Percentiles rank a stretch among this genome's conserved stretches.
Conservation (phyloP, 768 basidiomycete species). For the Daedalea quercina region DNA sequence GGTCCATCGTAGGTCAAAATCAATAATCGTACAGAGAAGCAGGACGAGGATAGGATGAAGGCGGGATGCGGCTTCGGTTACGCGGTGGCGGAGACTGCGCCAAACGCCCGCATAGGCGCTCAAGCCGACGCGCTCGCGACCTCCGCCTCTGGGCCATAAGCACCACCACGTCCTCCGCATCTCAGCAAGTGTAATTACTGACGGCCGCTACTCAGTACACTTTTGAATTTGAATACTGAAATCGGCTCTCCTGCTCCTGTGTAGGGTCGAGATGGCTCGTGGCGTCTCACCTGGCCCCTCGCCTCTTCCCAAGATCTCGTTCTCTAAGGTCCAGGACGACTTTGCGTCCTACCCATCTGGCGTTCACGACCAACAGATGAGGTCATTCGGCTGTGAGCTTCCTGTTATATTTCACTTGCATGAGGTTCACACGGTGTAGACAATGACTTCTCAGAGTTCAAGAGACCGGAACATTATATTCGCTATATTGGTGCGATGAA, state of each 20-base stretch:
- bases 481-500: constrained; percentile 71
- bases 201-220: not conserved
- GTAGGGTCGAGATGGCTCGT: constrained; percentile 27
- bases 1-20: constrained; percentile 20
- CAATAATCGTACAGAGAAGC: not conserved
- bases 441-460: constrained; percentile 66
- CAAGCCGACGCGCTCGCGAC: not conserved
- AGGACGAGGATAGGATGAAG: constrained; percentile 5
- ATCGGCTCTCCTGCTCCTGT: too few species aligned
- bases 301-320: constrained; percentile 60
- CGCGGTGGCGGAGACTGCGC: constrained; percentile 8
- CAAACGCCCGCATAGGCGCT: not conserved
- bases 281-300: constrained; percentile 30
- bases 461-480: constrained; percentile 80
- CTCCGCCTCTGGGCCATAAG: not conserved
- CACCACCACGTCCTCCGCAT: too few species aligned
- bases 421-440: constrained; percentile 30
- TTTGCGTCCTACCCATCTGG: constrained; percentile 53
- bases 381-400: constrained; percentile 75
- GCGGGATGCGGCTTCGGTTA: constrained; percentile 2
- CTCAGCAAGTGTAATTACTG: too few species aligned
- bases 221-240: not conserved
- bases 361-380: constrained; percentile 54
- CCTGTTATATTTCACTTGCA: too few species aligned
- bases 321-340: constrained; percentile 59